phyloP scores from a whole-genome alignment of 495 filamentous ascomycete species.

The Paragyromitra xinjiangensis region DNA sequence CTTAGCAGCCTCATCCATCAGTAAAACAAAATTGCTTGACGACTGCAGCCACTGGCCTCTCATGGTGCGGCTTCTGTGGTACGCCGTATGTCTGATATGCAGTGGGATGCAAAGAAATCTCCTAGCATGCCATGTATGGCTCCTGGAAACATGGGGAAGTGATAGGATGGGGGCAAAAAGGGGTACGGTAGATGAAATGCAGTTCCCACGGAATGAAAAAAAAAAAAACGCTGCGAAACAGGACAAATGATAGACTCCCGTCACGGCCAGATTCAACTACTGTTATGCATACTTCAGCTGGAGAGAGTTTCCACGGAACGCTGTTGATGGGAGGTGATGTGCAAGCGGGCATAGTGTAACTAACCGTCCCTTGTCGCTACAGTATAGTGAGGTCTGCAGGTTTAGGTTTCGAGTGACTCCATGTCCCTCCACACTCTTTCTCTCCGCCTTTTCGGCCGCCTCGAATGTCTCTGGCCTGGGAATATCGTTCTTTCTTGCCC shows the following conservation, averaged over 20 bases:
- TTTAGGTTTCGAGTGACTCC: slow-evolving; percentile 29
- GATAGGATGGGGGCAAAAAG: slow-evolving; percentile 50
- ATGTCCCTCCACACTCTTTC: slow-evolving; percentile 20
- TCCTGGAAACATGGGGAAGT: slow-evolving; percentile 44
- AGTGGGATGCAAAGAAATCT: slow-evolving; percentile 46
- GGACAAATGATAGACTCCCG: slow-evolving; percentile 37
- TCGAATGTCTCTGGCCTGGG: slow-evolving; percentile 9
- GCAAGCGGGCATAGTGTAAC: slow-evolving; percentile 34
- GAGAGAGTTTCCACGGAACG: slow-evolving; percentile 22
- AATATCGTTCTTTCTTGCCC: slow-evolving; percentile 17
- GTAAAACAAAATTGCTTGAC: slow-evolving; percentile 41
- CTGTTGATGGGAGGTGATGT: slow-evolving; percentile 25
- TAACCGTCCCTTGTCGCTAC: slow-evolving; percentile 28
- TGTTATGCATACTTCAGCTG: slow-evolving; percentile 46
- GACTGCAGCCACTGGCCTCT: slow-evolving; percentile 13
- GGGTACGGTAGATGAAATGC: slow-evolving; percentile 52
- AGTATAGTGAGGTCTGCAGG: slow-evolving; percentile 5
- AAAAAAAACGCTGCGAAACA: slow-evolving; percentile 45
- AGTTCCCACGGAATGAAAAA: slow-evolving; percentile 38
- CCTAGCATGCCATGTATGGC: slow-evolving; percentile 37
- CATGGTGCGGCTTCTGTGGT: slow-evolving; percentile 49
- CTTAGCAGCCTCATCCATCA: slow-evolving; percentile 48
- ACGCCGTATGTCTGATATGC: slow-evolving; percentile 51
- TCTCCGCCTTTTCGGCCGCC: slow-evolving; percentile 32
- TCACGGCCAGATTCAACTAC: slow-evolving; percentile 21